phyloP scores from a whole-genome alignment of 2,329 filamentous ascomycete species.

The Cadophora gregata region DNA sequence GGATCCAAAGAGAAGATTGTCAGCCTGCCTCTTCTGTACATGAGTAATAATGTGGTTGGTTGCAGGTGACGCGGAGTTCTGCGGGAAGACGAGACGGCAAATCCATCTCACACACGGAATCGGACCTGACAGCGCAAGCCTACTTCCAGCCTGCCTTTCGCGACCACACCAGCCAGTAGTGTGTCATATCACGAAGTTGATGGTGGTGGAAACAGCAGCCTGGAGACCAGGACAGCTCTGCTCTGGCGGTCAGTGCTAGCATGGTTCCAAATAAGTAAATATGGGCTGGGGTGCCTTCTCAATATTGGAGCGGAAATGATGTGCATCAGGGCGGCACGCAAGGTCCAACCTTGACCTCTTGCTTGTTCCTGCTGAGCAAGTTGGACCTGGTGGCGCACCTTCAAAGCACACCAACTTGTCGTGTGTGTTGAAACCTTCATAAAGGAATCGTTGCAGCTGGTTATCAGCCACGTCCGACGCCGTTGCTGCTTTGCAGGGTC shows the following conservation, averaged over 20 bases:
- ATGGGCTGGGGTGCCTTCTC: constrained; percentile 17
- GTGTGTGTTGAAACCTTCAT: constrained; percentile 35
- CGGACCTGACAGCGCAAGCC: constrained; percentile 11
- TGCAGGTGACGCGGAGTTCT: constrained; percentile 22
- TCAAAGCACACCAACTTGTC: constrained; percentile 17
- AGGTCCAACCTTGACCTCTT: constrained; percentile 24
- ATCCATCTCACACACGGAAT: constrained; percentile 4
- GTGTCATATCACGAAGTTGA: not conserved
- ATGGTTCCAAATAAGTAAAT: constrained; percentile 25
- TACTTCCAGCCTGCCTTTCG: not conserved
- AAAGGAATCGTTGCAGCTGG: constrained; percentile 35
- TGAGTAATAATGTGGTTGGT: constrained; percentile 28
- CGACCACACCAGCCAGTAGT: constrained; percentile 20
- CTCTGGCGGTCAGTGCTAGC: constrained; percentile 18
- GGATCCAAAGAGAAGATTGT: constrained; percentile 2
- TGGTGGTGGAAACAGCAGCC: constrained; percentile 6
- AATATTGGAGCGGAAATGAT: constrained; percentile 34
- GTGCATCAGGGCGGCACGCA: constrained; percentile 35
- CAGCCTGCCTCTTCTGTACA: not conserved
- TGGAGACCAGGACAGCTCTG: constrained; percentile 8
- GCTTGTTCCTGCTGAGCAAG: constrained; percentile 22
- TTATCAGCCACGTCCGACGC: constrained; percentile 32
- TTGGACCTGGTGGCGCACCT: constrained; percentile 22
- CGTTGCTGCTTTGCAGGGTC: constrained; percentile 27
- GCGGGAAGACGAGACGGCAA: constrained; percentile 21